phyloP scores from a whole-genome alignment of 1,284 basidiomycete species.

The Pseudozyma flocculosa region DNA sequence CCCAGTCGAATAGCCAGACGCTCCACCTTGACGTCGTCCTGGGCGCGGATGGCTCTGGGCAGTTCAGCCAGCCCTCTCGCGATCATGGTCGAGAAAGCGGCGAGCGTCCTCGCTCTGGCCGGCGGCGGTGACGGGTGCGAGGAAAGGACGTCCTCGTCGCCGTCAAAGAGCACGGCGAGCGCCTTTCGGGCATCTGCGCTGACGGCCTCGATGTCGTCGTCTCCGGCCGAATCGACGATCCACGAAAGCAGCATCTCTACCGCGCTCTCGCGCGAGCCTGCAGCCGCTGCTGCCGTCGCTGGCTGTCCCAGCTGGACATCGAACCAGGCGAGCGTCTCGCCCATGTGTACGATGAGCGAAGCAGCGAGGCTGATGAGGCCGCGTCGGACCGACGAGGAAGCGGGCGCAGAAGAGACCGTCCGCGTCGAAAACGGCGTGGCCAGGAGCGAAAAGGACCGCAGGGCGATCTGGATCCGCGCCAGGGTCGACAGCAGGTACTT shows the following conservation, averaged over 20 bases:
- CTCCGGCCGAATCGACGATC: constrained; percentile 21
- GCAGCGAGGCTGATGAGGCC: constrained; percentile 10
- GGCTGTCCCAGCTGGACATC: constrained; percentile 11
- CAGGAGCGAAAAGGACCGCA: constrained; percentile 20
- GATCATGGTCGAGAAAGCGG: constrained; percentile 7
- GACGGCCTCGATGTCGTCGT: constrained; percentile 5
- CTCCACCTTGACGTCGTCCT: constrained; percentile 7
- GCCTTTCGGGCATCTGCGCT: background rate
- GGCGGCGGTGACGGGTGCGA: background rate
- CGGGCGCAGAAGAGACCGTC: constrained; percentile 14
- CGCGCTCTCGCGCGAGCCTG: background rate
- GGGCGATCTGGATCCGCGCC: constrained; percentile 21
- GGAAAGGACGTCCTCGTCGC: background rate
- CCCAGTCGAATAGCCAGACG: background rate
- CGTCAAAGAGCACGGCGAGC: background rate
- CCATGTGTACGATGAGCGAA: constrained; percentile 9
- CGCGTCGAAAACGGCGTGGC: constrained; percentile 10
- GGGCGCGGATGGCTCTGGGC: constrained; percentile 7
- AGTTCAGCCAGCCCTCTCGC: constrained; percentile 8
- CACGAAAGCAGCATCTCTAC: constrained; percentile 14
- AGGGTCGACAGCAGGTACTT: constrained; percentile 14
- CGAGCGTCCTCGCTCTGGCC: background rate
- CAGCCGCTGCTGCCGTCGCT: constrained; percentile 1
- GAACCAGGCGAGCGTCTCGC: constrained; percentile 20
- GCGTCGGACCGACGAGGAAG: constrained; percentile 5